These are phyloP conservation scores for Kwoniella sp. DNA, from an alignment of 768 basidiomycete genomes.

Conservation along the genomic window DNA sequence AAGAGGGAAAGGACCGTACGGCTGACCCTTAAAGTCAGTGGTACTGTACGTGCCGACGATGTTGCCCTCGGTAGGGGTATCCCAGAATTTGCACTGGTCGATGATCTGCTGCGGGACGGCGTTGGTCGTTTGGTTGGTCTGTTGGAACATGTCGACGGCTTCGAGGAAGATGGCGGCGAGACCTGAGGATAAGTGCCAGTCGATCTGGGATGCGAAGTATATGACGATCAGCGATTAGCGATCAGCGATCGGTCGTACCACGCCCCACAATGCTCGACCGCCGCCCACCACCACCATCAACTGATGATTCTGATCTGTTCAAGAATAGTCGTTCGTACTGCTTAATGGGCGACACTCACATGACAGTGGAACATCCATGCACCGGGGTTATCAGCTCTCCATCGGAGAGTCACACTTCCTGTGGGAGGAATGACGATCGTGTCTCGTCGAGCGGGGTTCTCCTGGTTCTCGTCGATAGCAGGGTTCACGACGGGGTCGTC, in stretches of 20 bases:
- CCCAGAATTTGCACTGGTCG: constrained; percentile 73
- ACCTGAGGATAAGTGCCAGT: constrained; percentile 60
- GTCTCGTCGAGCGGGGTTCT: constrained; percentile 90
- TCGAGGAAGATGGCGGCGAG: constrained; percentile 83
- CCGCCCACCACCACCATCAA: too few relatives aligned
- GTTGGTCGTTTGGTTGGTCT: constrained; percentile 51
- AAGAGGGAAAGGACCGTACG: constrained; percentile 70
- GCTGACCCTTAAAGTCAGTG: constrained; percentile 67
- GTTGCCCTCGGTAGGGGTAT: constrained; percentile 72
- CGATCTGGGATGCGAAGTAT: constrained; percentile 46
- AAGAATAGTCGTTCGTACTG: too few relatives aligned
- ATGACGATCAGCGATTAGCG: too few relatives aligned
- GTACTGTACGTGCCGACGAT: constrained; percentile 74
- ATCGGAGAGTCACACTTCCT: constrained; percentile 70
- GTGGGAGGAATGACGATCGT: constrained; percentile 75
- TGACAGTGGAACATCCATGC: constrained; percentile 66
- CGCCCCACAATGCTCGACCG: too few relatives aligned
- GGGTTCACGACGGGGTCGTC: constrained; percentile 78
- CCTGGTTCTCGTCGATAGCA: constrained; percentile 72
- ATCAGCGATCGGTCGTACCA: too few relatives aligned
- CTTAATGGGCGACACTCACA: constrained; percentile 55
- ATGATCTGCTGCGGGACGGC: constrained; percentile 63
- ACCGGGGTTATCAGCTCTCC: constrained; percentile 90
- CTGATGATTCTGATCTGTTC: too few relatives aligned
- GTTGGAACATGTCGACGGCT: constrained; percentile 72